Evolutionary conservation across 768 basidiomycete species (phyloP).

Genomic region (Amanita exitialis): DNA sequence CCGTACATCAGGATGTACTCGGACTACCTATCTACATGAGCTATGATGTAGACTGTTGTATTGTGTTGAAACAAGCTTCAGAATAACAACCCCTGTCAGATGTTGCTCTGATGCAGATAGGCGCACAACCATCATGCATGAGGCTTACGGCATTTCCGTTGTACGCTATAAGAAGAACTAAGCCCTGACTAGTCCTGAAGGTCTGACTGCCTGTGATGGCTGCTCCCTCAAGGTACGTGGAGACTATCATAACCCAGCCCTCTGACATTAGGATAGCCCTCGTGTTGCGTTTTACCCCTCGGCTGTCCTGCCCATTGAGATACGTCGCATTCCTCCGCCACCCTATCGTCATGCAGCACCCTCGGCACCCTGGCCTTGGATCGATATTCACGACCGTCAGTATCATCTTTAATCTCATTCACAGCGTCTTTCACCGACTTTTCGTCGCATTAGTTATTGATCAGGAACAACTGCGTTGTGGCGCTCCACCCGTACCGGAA

Average conservation of each 20-base stretch:
- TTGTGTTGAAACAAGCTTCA: background rate
- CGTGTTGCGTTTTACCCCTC: background rate
- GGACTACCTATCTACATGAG: background rate
- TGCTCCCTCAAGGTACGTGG: background rate
- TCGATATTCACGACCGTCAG: slow-evolving; percentile 29
- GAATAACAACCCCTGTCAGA: no score
- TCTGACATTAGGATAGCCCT: background rate
- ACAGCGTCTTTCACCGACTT: background rate
- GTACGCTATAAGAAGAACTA: background rate
- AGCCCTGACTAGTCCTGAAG: no score
- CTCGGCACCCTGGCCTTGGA: slow-evolving; percentile 39
- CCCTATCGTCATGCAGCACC: slow-evolving; percentile 37
- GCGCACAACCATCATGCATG: background rate
- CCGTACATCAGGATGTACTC: no score
- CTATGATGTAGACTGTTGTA: background rate
- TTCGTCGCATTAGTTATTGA: slow-evolving; percentile 14
- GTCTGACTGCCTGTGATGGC: background rate
- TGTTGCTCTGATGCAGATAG: background rate
- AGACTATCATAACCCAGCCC: background rate
- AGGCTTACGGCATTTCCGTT: background rate
- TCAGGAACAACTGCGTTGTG: slow-evolving; percentile 24
- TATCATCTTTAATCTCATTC: background rate
- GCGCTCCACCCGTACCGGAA: slow-evolving; percentile 23
- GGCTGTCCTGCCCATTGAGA: background rate
- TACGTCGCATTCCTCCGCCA: slow-evolving; percentile 18